phyloP scores from a whole-genome alignment of 805 yeast genomes.

The Hanseniaspora mollemarum region DNA sequence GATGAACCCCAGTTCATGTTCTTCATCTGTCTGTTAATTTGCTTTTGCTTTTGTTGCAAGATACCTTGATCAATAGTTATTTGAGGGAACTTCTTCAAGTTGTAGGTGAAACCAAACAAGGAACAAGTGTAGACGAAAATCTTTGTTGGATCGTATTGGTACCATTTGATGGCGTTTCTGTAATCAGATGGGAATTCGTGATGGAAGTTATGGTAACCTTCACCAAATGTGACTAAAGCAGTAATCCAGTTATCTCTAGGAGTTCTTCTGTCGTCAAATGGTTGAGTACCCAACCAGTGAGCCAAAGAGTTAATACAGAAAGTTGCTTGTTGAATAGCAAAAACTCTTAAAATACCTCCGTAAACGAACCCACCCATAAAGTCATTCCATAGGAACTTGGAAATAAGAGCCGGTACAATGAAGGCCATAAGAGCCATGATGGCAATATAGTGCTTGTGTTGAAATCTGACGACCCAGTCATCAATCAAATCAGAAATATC shows the following conservation, averaged over 20 bases:
- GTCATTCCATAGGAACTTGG: conserved; percentile 48
- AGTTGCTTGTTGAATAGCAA: conserved; percentile 70
- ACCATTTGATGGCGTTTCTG: conserved; percentile 80
- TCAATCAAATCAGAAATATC: conserved; percentile 67
- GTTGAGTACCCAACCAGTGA: conserved; percentile 77
- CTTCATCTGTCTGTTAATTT: conserved; percentile 50
- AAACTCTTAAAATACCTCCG: conserved; percentile 61
- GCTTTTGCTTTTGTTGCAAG: conserved; percentile 74
- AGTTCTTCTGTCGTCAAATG: conserved; percentile 77
- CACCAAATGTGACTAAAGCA: conserved; percentile 76
- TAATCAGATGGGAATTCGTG: conserved; percentile 84
- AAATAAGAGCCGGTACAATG: conserved; percentile 47
- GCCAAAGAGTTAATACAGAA: conserved; percentile 79
- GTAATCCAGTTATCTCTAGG: conserved; percentile 75
- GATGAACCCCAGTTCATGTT: conserved; percentile 67
- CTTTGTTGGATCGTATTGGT: conserved; percentile 79
- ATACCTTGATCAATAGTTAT: conserved; percentile 75
- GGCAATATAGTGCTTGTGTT: conserved; percentile 63
- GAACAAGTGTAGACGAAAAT: conserved; percentile 46
- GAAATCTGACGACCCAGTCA: conserved; percentile 71
- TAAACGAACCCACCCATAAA: conserved; percentile 63
- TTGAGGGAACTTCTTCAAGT: conserved; percentile 64
- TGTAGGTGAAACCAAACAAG: conserved; percentile 57
- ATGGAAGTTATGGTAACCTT: conserved; percentile 83
- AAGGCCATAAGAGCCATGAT: conserved; percentile 53